These are phyloP conservation scores for Penicillium aurantiogriseum DNA, from an alignment of 2,329 filamentous ascomycete species.

Conservation along the genomic window DNA sequence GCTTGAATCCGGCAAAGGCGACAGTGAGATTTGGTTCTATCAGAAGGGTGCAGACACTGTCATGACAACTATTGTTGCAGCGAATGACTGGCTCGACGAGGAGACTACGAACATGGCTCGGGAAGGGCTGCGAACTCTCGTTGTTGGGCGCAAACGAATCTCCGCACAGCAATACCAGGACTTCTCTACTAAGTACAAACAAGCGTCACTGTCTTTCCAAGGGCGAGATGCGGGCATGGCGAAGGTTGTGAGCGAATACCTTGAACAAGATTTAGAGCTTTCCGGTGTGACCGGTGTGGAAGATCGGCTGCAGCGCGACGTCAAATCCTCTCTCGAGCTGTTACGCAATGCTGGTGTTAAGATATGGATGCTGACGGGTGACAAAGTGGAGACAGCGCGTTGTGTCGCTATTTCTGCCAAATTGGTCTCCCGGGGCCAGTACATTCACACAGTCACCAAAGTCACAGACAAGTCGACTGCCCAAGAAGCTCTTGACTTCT, in stretches of 20 bases:
- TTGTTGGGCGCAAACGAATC: constrained; percentile 87
- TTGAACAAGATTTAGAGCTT: constrained; percentile 86
- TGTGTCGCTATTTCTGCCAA: constrained; percentile 96
- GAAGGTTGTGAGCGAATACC: constrained; percentile 71
- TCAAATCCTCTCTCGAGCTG: constrained; percentile 91
- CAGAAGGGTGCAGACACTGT: constrained; percentile 98
- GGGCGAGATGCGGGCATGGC: constrained; percentile 81
- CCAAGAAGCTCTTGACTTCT: constrained; percentile 82
- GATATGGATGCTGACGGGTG: constrained; percentile 99
- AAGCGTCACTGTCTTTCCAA: constrained; percentile 76
- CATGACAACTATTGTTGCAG: constrained; percentile 91
- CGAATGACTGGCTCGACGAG: constrained; percentile 98
- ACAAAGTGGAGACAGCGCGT: constrained; percentile 96
- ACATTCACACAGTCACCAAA: constrained; percentile 89
- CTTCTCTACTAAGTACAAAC: constrained; percentile 71
- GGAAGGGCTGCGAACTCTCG: constrained; percentile 88
- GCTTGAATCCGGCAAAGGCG: constrained; percentile 49
- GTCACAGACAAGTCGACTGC: constrained; percentile 79
- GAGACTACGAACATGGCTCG: constrained; percentile 99
- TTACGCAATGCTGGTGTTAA: constrained; percentile 97
- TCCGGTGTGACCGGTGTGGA: constrained; percentile 97
- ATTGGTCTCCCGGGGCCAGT: constrained; percentile 87
- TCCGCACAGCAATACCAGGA: constrained; percentile 75
- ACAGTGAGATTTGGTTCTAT: constrained; percentile 93
- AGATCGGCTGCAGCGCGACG: constrained; percentile 91